phyloP scores from a whole-genome alignment of 1,284 basidiomycete species.

The Farysia itapuensis region DNA sequence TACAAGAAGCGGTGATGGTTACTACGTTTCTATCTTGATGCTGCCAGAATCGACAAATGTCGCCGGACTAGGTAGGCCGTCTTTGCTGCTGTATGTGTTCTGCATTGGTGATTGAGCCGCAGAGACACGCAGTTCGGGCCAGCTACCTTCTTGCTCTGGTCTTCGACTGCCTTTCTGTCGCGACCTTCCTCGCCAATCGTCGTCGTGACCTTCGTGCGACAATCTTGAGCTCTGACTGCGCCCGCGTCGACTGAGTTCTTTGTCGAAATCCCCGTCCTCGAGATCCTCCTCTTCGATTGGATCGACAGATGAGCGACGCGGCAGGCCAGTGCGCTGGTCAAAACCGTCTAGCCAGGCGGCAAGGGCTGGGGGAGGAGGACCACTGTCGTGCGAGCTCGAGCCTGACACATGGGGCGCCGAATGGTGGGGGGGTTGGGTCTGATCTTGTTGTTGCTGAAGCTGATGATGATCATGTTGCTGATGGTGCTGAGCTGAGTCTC shows the following conservation, averaged over 20 bases:
- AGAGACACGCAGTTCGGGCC: conserved; percentile 25
- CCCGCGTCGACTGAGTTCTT: conserved; percentile 27
- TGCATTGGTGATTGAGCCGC: conserved; percentile 38
- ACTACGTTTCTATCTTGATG: conserved; percentile 35
- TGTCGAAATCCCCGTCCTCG: conserved; percentile 24
- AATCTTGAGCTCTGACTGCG: conserved; percentile 11
- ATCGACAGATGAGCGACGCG: conserved; percentile 39
- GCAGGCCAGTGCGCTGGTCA: conserved; percentile 37
- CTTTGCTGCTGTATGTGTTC: conserved; percentile 6
- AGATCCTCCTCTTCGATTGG: conserved; percentile 41
- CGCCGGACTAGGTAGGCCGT: conserved; percentile 1
- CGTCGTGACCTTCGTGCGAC: conserved; percentile 15
- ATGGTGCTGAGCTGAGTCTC: conserved; percentile 1
- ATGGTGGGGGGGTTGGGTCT: conserved; percentile 1
- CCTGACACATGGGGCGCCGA: conserved; percentile 7
- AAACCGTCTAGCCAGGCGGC: conserved; percentile 37
- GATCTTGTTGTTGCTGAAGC: not conserved
- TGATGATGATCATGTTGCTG: conserved; percentile 1
- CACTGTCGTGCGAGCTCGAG: conserved; percentile 10
- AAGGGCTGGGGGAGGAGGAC: conserved; percentile 13
- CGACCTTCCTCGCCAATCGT: conserved; percentile 24
- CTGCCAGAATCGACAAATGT: conserved; percentile 23
- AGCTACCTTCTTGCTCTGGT: conserved; percentile 22
- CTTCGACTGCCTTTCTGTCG: conserved; percentile 18
- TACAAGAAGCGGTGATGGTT: no score